These are phyloP conservation scores for Epicoccum sorghinum DNA, from an alignment of 2,329 filamentous ascomycete species.

Conservation along the genomic window DNA sequence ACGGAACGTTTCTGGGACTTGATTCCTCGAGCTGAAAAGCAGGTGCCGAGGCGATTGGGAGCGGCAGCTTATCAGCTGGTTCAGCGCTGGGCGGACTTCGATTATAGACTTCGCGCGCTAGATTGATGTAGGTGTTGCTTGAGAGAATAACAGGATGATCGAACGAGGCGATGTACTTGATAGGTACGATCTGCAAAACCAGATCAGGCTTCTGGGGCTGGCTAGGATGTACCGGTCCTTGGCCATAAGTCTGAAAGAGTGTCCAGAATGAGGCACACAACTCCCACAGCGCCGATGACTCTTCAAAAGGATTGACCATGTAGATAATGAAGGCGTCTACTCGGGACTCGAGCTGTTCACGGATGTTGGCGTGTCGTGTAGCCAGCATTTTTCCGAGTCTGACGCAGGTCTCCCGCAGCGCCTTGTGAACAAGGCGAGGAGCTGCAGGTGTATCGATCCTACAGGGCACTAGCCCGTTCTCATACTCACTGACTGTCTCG, in stretches of 20 bases:
- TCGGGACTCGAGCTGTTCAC: constrained; percentile 56
- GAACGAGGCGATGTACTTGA: constrained; percentile 69
- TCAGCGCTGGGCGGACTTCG: constrained; percentile 63
- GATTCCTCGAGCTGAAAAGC: constrained; percentile 75
- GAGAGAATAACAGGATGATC: constrained; percentile 67
- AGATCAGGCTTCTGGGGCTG: constrained; percentile 59
- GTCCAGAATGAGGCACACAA: constrained; percentile 76
- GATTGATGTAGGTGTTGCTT: constrained; percentile 63
- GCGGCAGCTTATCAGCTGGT: constrained; percentile 50
- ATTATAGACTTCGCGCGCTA: constrained; percentile 79
- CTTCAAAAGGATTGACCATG: constrained; percentile 72
- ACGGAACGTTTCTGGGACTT: constrained; percentile 74
- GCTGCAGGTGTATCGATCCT: constrained; percentile 23
- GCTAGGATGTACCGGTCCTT: constrained; percentile 51
- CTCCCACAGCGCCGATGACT: constrained; percentile 65
- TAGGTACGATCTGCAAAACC: constrained; percentile 77
- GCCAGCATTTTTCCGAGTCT: constrained; percentile 50
- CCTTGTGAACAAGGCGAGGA: constrained; percentile 35
- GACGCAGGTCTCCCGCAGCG: constrained; percentile 44
- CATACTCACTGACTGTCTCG: constrained; percentile 46
- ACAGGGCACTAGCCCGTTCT: constrained; percentile 43
- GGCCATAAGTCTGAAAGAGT: constrained; percentile 69
- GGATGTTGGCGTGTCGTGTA: constrained; percentile 41
- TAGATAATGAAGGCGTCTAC: constrained; percentile 70
- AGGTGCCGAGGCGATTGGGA: constrained; percentile 65